These are phyloP conservation scores for Leptoxyphium fumago DNA, from an alignment of 2,329 filamentous ascomycete species.

Conservation along the genomic window DNA sequence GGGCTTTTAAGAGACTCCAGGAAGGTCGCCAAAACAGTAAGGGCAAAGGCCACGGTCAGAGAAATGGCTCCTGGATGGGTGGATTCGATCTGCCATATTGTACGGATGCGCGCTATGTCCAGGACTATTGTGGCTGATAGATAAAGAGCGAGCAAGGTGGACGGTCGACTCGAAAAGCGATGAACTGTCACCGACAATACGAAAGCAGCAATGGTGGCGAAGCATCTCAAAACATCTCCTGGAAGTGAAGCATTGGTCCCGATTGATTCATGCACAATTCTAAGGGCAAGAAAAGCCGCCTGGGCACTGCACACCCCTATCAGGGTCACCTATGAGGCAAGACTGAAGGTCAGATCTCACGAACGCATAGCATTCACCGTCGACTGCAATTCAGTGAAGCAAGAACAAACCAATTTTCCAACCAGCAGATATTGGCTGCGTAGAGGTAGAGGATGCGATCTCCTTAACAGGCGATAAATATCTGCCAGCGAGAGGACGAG, in stretches of 20 bases:
- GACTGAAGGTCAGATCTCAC: neutral
- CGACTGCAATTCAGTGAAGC: too few species aligned
- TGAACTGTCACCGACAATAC: neutral
- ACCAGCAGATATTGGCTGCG: neutral
- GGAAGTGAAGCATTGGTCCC: neutral
- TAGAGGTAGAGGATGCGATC: neutral
- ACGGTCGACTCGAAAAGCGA: slow-evolving; percentile 4
- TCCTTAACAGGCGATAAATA: neutral
- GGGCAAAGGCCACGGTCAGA: slow-evolving; percentile 21
- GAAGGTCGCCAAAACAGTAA: slow-evolving; percentile 24
- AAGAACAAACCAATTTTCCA: neutral
- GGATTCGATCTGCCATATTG: slow-evolving; percentile 19
- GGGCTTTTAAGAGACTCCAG: slow-evolving; percentile 33
- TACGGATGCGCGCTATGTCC: slow-evolving; percentile 4
- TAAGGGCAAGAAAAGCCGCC: neutral
- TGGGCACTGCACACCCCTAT: neutral
- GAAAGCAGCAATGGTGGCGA: neutral
- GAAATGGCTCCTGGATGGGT: slow-evolving; percentile 18
- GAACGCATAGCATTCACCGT: neutral
- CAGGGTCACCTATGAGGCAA: neutral
- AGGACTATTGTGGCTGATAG: slow-evolving; percentile 3
- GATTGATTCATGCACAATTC: neutral
- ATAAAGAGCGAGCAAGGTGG: slow-evolving; percentile 3
- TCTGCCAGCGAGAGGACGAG: neutral
- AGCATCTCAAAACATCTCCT: neutral